Percentiles rank a stretch among this genome's conserved stretches.
These are phyloP conservation scores for Schizothecium vesticola DNA, from an alignment of 495 filamentous ascomycete species.

Conservation along the genomic window DNA sequence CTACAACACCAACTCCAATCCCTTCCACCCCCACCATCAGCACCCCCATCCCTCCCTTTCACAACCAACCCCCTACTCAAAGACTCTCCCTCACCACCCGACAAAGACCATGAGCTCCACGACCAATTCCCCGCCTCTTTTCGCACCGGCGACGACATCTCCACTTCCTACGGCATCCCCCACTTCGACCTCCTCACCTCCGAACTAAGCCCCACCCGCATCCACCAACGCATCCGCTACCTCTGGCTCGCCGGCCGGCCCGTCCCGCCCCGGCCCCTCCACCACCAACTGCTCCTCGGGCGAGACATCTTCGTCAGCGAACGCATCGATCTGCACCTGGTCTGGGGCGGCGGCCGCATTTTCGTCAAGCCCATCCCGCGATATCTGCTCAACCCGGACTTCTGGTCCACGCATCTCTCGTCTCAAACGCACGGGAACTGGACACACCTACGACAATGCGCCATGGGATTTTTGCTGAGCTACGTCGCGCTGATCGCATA, in stretches of 20 bases:
- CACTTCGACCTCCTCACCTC: neutral
- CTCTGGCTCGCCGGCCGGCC: constrained; percentile 49
- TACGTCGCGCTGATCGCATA: constrained; percentile 41
- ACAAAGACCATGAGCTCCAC: neutral
- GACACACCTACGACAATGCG: constrained; percentile 12
- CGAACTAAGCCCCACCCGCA: constrained; percentile 28
- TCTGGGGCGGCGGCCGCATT: constrained; percentile 19
- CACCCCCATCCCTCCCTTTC: neutral
- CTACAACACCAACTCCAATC: neutral
- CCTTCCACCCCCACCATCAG: too few relatives aligned
- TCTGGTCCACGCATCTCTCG: constrained; percentile 30
- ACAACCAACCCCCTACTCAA: constrained; percentile 1
- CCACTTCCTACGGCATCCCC: neutral
- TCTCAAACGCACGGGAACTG: neutral
- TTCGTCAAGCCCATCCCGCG: constrained; percentile 44
- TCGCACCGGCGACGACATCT: neutral
- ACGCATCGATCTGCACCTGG: constrained; percentile 19
- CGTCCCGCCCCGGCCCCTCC: constrained; percentile 42
- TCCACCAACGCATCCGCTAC: constrained; percentile 33
- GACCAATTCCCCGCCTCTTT: constrained; percentile 7
- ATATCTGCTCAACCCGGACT: constrained; percentile 35
- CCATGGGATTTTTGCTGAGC: constrained; percentile 40
- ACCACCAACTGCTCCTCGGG: constrained; percentile 37
- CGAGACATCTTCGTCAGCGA: constrained; percentile 14
- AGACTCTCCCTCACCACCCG: neutral